phyloP scores from a whole-genome alignment of 352 stramenopile species.

The Globisporangium barbulae region DNA sequence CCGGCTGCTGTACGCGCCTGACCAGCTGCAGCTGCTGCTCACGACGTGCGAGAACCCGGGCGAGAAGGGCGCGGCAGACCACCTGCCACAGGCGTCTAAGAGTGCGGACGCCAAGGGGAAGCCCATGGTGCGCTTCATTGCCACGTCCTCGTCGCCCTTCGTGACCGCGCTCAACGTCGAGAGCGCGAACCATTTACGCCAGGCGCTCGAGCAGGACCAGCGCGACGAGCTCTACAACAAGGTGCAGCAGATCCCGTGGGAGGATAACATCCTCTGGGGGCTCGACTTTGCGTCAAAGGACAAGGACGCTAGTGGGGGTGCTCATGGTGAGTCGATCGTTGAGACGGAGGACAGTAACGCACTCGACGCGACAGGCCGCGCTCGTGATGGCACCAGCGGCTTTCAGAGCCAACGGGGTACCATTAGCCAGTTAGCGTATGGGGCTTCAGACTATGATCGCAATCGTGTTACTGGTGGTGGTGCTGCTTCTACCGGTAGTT shows the following conservation, averaged over 20 bases:
- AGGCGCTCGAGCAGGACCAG: slow-evolving; percentile 22
- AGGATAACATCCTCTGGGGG: slow-evolving; percentile 80
- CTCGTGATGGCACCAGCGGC: neutral
- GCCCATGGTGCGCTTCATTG: slow-evolving; percentile 67
- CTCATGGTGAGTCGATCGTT: slow-evolving; percentile 6
- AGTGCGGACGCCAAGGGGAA: slow-evolving; percentile 45
- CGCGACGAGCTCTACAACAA: slow-evolving; percentile 71
- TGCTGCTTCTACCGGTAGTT: neutral
- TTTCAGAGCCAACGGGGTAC: neutral
- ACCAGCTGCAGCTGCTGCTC: slow-evolving; percentile 65
- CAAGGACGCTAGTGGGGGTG: slow-evolving; percentile 1
- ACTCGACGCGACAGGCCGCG: neutral
- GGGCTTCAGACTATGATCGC: neutral
- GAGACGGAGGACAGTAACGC: slow-evolving; percentile 7
- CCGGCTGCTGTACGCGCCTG: slow-evolving; percentile 37
- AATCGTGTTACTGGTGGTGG: neutral
- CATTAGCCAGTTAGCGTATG: neutral
- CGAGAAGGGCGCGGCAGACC: slow-evolving; percentile 35
- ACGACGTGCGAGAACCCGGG: slow-evolving; percentile 45
- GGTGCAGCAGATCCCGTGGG: slow-evolving; percentile 78
- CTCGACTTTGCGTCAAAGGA: slow-evolving; percentile 44
- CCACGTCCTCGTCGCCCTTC: slow-evolving; percentile 59
- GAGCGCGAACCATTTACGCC: slow-evolving; percentile 14
- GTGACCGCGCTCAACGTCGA: slow-evolving; percentile 27
- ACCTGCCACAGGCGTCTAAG: slow-evolving; percentile 32